Conservation (phyloP, 2,329 filamentous ascomycete genomes). For the Davidsoniella virescens region DNA sequence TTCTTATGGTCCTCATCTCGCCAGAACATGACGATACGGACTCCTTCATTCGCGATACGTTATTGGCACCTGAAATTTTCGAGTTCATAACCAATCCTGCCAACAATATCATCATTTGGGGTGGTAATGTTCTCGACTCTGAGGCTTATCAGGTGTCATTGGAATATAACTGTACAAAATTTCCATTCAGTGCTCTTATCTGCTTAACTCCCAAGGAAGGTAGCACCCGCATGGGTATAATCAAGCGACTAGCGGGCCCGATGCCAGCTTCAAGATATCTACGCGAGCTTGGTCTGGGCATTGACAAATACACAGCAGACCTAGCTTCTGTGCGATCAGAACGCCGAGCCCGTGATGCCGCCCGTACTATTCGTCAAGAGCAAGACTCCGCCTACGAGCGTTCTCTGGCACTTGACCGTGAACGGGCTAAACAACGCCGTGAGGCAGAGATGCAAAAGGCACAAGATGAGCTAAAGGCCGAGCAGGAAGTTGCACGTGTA, state of each 20-base stretch:
- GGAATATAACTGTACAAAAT: constrained; percentile 78
- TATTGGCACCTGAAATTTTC: constrained; percentile 59
- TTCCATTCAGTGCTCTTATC: constrained; percentile 74
- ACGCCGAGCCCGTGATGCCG: constrained; percentile 62
- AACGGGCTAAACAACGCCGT: constrained; percentile 58
- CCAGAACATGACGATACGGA: constrained; percentile 89
- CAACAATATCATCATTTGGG: constrained; percentile 80
- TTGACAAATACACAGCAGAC: constrained; percentile 60
- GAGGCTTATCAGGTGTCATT: constrained; percentile 89
- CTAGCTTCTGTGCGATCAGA: constrained; percentile 60
- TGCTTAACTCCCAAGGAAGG: constrained; percentile 76
- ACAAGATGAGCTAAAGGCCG: constrained; percentile 39
- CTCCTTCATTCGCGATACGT: constrained; percentile 64
- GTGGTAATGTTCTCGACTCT: constrained; percentile 78
- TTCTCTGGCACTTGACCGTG: constrained; percentile 72
- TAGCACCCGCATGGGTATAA: constrained; percentile 76
- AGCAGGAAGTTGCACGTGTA: constrained; percentile 48
- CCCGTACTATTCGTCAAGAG: constrained; percentile 66
- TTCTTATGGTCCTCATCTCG: constrained; percentile 75
- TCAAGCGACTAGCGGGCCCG: constrained; percentile 61
- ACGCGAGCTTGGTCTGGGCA: constrained; percentile 55
- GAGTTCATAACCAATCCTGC: constrained; percentile 56
- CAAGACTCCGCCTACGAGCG: constrained; percentile 91
- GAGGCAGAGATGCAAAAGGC: constrained; percentile 51
- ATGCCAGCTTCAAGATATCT: constrained; percentile 56